These are phyloP conservation scores for Rhodotorula sp. DNA, from an alignment of 1,284 basidiomycete genomes.

Conservation along the genomic window DNA sequence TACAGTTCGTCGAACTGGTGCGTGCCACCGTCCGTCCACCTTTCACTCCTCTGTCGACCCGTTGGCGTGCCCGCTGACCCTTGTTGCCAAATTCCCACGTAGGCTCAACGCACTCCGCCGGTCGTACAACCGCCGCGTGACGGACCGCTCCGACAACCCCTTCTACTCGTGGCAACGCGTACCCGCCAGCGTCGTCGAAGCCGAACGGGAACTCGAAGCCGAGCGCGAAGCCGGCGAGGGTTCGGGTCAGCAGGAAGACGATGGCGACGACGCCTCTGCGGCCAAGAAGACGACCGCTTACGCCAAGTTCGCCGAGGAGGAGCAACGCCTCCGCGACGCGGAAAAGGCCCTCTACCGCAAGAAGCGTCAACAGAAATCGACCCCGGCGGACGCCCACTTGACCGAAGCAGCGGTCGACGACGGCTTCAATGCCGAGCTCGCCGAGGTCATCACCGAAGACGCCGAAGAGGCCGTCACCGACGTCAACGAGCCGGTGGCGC, in stretches of 20 bases:
- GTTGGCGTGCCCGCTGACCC: not conserved
- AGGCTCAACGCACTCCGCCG: conserved; percentile 32
- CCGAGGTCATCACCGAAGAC: conserved; percentile 16
- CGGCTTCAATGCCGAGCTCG: conserved; percentile 33
- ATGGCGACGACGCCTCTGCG: not conserved
- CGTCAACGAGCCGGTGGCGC: not conserved
- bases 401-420: conserved; percentile 23
- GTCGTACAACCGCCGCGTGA: conserved; percentile 30
- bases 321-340: conserved; percentile 14
- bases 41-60: too few relatives aligned
- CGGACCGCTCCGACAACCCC: conserved; percentile 26
- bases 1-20: conserved; percentile 32
- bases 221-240: not conserved
- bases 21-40: not conserved
- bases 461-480: not conserved
- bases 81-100: too few relatives aligned
- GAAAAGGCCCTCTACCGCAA: conserved; percentile 7
- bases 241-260: not conserved
- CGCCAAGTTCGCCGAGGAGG: conserved; percentile 18
- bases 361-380: not conserved
- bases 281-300: conserved; percentile 6
- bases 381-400: conserved; percentile 5
- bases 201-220: conserved; percentile 5
- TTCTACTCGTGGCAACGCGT: conserved; percentile 27
- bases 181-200: conserved; percentile 20